phyloP scores from a whole-genome alignment of 148 eudicot genomes.

The Tetragonia tetragonoides region DNA sequence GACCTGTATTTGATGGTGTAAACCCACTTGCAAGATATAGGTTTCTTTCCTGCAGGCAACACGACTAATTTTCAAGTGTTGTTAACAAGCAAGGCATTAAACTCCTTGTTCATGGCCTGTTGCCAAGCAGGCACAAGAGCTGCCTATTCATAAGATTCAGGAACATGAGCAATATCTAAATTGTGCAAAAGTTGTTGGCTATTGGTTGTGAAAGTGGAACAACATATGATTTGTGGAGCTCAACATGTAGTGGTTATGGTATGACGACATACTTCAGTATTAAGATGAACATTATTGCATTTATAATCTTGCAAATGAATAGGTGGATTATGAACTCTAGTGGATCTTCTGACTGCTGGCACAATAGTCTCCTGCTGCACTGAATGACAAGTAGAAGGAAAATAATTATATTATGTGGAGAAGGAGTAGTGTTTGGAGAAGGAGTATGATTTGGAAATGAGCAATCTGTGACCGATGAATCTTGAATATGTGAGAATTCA shows the following conservation, averaged over 20 bases:
- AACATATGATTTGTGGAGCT: background rate
- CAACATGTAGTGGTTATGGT: background rate
- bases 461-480: background rate
- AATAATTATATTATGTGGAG: too few species aligned
- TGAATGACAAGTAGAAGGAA: too few species aligned
- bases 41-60: background rate
- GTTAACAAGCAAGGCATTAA: background rate
- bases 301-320: background rate
- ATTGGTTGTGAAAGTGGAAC: background rate
- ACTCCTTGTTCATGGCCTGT: background rate
- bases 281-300: too few species aligned
- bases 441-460: background rate
- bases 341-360: background rate
- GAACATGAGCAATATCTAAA: background rate
- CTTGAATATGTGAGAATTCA: too few species aligned
- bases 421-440: background rate
- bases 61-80: background rate
- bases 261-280: background rate
- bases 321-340: background rate
- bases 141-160: background rate
- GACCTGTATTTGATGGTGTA: background rate
- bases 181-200: background rate
- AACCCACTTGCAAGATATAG: slow-evolving; percentile 11
- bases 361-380: too few species aligned
- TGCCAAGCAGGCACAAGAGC: background rate